Base-by-base conservation (phyloP, 805 yeast species). In the Spathaspora girioi region DNA sequence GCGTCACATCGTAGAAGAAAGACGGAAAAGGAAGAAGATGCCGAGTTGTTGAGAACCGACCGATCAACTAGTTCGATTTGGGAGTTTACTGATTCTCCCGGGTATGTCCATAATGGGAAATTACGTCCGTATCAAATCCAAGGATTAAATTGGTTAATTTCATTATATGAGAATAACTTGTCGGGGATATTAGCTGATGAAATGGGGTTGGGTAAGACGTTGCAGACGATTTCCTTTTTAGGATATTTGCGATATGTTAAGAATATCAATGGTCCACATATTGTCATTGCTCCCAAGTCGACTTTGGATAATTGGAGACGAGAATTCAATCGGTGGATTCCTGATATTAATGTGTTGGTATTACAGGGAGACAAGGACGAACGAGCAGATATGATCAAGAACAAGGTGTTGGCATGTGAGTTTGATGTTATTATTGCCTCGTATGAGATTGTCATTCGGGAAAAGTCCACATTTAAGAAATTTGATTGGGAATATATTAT, bases 121-220 rank as follows among this genome's bases (percentile, higher is more conserved):
- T 66, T 87, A 51, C 77, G 96, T 59, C 84, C 87, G 2, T 87
- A 87, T 63, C 96, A 87, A 67, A 77, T 87, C 55, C 91, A 85
- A 65, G 96, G 94, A 55, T 71, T 87, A 54, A 87, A 87, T 64
- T 87, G 96, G 96, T 69, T 87, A 58, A 79, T 87, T 12, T 77
- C 86, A 1, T 67, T 87, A 53, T 81, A 84, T 59, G 86, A 82
- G 55, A 86, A 85, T 68, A 80, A 82, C 53, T 69, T 87, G 45
- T 80, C 87, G 1, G 94, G 94, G 53, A 87, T 87, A 20, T 73
- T 87, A 52, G 94, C 94, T 0, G 94, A 87, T 67, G 94, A 87
- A 68, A 87, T 87, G 94, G 94, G 94, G 1, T 69, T 87, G 54
- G 94, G 94, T 58, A 87, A 87, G 64, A 87, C 94, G 3, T 69